A percentile compares a stretch with the other conserved stretches of the same genome.
Conservation (phyloP, 805 yeast species). For the Candida easanensis region DNA sequence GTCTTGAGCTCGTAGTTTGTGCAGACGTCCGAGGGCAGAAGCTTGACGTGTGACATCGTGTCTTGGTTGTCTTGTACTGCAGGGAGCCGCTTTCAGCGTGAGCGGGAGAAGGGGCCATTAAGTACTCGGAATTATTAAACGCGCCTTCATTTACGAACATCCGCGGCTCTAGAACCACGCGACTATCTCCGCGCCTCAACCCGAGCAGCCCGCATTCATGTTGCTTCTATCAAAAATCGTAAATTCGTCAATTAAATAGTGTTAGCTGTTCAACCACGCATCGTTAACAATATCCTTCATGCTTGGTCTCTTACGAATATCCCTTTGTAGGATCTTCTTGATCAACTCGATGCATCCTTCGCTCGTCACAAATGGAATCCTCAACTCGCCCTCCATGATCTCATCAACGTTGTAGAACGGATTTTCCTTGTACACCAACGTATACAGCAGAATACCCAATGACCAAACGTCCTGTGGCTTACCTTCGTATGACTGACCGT, state of each 20-base stretch:
- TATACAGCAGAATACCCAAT: constrained; percentile 84
- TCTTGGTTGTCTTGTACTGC: neutral
- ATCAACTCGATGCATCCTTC: constrained; percentile 62
- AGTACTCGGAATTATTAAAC: too few species aligned
- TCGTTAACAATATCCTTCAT: constrained; percentile 69
- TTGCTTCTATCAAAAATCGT: too few species aligned
- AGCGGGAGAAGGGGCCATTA: neutral
- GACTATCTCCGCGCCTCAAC: neutral
- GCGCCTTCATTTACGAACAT: neutral
- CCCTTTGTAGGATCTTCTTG: constrained; percentile 62
- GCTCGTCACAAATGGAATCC: constrained; percentile 63
- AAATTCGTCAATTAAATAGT: neutral
- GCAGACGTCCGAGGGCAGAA: constrained; percentile 19
- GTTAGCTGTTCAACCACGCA: constrained; percentile 51
- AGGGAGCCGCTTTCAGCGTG: neutral
- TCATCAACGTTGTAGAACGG: constrained; percentile 96
- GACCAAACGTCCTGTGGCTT: constrained; percentile 98
- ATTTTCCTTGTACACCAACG: constrained; percentile 87
- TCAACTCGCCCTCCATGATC: constrained; percentile 84
- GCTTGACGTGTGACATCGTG: constrained; percentile 8
- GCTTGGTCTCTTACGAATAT: constrained; percentile 64
- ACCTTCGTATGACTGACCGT: constrained; percentile 88
- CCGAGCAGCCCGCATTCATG: too few species aligned
- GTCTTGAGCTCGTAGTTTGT: constrained; percentile 21
- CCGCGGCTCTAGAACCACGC: neutral